These are phyloP conservation scores for Hansfordia pulvinata DNA, from an alignment of 2,329 filamentous ascomycete species.

Conservation along the genomic window DNA sequence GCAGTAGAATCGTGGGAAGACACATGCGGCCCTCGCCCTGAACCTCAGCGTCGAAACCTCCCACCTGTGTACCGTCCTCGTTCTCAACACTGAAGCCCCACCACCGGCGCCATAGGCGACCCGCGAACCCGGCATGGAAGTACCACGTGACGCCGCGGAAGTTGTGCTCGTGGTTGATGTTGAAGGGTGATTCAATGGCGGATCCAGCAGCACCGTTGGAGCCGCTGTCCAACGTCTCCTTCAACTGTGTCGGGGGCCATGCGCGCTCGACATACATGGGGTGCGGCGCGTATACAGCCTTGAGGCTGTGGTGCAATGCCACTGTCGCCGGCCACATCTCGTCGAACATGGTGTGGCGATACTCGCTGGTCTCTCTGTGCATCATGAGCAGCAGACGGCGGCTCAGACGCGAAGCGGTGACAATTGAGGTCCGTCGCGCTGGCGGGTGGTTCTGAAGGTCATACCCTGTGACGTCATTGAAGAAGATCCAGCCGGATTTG, in stretches of 20 bases:
- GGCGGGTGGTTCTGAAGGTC: slow-evolving; percentile 35
- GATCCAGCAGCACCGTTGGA: slow-evolving; percentile 52
- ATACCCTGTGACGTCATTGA: slow-evolving; percentile 59
- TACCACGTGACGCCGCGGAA: slow-evolving; percentile 77
- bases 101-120: slow-evolving; percentile 71
- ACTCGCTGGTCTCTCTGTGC: slow-evolving; percentile 58
- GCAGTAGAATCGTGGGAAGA: too few relatives aligned
- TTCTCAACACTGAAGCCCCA: too few relatives aligned
- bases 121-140: slow-evolving; percentile 66
- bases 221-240: slow-evolving; percentile 68
- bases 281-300: slow-evolving; percentile 70
- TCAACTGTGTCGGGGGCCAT: slow-evolving; percentile 57
- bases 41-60: too few relatives aligned
- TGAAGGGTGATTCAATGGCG: too few relatives aligned
- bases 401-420: slow-evolving; percentile 57
- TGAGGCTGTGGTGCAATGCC: slow-evolving; percentile 63
- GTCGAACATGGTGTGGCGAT: slow-evolving; percentile 60
- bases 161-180: slow-evolving; percentile 62
- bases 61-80: too few relatives aligned
- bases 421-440: slow-evolving; percentile 57
- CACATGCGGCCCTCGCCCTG: too few relatives aligned
- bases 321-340: slow-evolving; percentile 67
- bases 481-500: slow-evolving; percentile 60
- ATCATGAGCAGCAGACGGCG: slow-evolving; percentile 54
- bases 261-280: slow-evolving; percentile 66